A percentile compares a stretch with the other conserved stretches of the same genome.
Evolutionary conservation across 495 filamentous ascomycete species (phyloP).

Genomic region (Melanomma pulvis-pyrius): DNA sequence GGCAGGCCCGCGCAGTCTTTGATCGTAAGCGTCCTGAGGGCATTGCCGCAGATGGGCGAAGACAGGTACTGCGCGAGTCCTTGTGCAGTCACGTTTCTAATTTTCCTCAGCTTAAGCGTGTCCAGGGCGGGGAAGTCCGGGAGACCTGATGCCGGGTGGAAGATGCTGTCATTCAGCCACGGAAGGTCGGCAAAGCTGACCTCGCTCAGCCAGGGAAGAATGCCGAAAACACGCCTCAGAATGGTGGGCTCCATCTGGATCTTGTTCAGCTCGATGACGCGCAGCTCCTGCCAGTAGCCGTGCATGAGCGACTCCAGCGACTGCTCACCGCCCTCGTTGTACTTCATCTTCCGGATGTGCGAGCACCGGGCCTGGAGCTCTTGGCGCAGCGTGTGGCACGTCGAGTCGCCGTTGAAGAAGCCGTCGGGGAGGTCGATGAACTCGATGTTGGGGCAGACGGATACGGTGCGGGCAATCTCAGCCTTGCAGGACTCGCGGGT

Average conservation of each 20-base stretch:
- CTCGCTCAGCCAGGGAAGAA: slow-evolving; percentile 66
- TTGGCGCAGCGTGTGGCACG: slow-evolving; percentile 72
- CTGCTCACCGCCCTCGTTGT: slow-evolving; percentile 74
- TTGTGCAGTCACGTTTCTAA: slow-evolving; percentile 67
- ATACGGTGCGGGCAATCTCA: slow-evolving; percentile 81
- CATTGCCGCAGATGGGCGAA: slow-evolving; percentile 50
- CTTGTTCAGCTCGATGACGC: slow-evolving; percentile 73
- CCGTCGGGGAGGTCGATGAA: slow-evolving; percentile 93
- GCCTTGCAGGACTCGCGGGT: slow-evolving; percentile 83
- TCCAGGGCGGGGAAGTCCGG: slow-evolving; percentile 71
- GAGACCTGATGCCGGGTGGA: slow-evolving; percentile 61
- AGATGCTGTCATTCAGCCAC: slow-evolving; percentile 74
- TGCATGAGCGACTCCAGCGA: slow-evolving; percentile 70
- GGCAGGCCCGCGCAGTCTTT: slow-evolving; percentile 61
- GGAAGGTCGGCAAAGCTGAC: slow-evolving; percentile 70
- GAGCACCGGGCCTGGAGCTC: slow-evolving; percentile 83
- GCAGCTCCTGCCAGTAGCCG: slow-evolving; percentile 74
- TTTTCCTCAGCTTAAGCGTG: slow-evolving; percentile 67
- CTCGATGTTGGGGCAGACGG: slow-evolving; percentile 78
- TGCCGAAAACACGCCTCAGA: slow-evolving; percentile 69
- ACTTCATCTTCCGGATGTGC: slow-evolving; percentile 85
- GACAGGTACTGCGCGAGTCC: slow-evolving; percentile 70
- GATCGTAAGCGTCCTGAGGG: slow-evolving; percentile 64
- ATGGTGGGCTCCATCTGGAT: slow-evolving; percentile 72
- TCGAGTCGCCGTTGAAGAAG: slow-evolving; percentile 75